Base-by-base conservation (phyloP, 352 stramenopile genomes). In the Pythium monospermum region DNA sequence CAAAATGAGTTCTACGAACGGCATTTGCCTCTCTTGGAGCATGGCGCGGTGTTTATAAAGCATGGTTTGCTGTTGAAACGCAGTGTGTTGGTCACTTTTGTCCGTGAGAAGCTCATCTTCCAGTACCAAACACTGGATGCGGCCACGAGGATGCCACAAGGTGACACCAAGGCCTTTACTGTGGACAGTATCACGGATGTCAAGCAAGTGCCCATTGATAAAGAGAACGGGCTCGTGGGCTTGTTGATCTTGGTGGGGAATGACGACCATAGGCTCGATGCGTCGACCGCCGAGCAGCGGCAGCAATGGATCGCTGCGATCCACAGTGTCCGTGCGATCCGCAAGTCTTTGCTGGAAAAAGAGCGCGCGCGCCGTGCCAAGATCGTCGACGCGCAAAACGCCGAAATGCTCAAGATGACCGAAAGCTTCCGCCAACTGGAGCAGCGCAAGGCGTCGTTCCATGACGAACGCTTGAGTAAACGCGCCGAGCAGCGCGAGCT, bases 1-100 rank as follows among this genome's bases (percentile, higher is more conserved):
- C 71, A 89, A 55, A 89, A 89, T 45, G 61, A 66, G 47, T 87
- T 86, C 41, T 85, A 83, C 44, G 78, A 85, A 47, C 73, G 60
- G 36, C 64, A 73, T 30, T 45, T 89, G 60, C 78, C 78, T 16
- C 59, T 86, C 28, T 54, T 89, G 19, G 75, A 87, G 37, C 54
- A 39, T 10, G 78, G 75, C 57, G 76, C 82, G 16, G 51, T 85
- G 26, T 83, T 89, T 42, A 72, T 62, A 57, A 89, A 89, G 71
- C 70, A 89, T 58, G 75, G 75, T 1, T 37, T 89, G 54, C 62
- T 87, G 35, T 61, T 72, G 33, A 85, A 84, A 49, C 66, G 71
- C 33, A 37, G 73, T 19, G 71, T 87, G 23, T 64, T 68, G 39
- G 59, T 89, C 43, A 68, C 64, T 39, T 89, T 83, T 35, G 53